Evolutionary conservation across 306 rosid genomes (phyloP), one percentile per base, ranked within the genome.

Genomic region (Senna siamea): DNA sequence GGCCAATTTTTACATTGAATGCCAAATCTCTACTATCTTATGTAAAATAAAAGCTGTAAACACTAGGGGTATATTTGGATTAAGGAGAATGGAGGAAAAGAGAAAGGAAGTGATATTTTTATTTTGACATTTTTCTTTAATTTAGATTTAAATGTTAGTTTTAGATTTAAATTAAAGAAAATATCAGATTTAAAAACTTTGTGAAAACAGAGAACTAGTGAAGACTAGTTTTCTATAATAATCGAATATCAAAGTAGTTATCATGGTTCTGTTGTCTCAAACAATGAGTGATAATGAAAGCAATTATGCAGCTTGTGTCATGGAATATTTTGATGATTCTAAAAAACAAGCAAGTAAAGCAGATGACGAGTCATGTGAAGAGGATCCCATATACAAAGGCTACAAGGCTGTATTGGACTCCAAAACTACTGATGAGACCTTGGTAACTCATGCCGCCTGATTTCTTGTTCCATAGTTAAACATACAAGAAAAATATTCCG

Each of bases 331-430:
- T 44, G 73, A 63, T 12, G 81, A 80, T 20, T 12, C 51, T 13
- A 83, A 80, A 58, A 56, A 74, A 18, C 87, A 89, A 51, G 84
- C 23, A 18, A 60, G 59, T 26, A 38, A 41, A 63, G 84, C 81
- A 2, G 5, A 68, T 22, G 22, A 83, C 2, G 18, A 75, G 48
- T 62, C 76, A 14, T 65, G 82, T 0, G 87, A 81, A 71, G 92
- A 87, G 51, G 51, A 46, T 81, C 87, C 83, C 2, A 85, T 93
- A 44, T 90, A 87, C 72, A 80, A 86, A 66, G 93, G 98, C 52
- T 90, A 89, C 46, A 93, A 87, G 85, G 87, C 87, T 70, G 97
- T 93, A 79, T 79, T 93, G 82, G 98, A 93, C 79, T 93, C 96
- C 4, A 93, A 93, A 83, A 86, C 97, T 62, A 73, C 13, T 4